These are phyloP conservation scores for Fusarium fracticaudum DNA, from an alignment of 2,329 filamentous ascomycete species.

Conservation along the genomic window DNA sequence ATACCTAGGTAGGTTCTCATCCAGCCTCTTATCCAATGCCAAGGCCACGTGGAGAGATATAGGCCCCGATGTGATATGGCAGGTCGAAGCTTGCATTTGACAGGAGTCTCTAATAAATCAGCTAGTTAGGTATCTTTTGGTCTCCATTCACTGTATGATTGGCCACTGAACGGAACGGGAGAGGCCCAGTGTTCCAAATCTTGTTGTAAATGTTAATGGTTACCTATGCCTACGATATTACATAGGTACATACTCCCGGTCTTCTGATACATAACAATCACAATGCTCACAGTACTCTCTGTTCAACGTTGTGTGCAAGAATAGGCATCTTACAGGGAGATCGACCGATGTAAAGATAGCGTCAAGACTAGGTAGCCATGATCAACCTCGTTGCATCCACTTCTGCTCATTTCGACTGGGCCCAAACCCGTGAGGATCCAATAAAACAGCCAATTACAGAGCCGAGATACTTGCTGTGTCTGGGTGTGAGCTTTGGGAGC, in stretches of 20 bases:
- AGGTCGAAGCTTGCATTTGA: slow-evolving; percentile 15
- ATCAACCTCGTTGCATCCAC: slow-evolving; percentile 30
- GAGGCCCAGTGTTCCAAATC: too few species aligned
- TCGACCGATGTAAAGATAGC: slow-evolving; percentile 34
- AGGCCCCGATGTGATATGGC: neutral
- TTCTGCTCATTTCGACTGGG: slow-evolving; percentile 39
- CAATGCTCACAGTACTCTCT: neutral
- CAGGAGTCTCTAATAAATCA: neutral
- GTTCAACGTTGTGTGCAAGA: neutral
- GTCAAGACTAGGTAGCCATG: slow-evolving; percentile 14
- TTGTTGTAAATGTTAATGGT: neutral
- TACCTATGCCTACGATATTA: slow-evolving; percentile 5
- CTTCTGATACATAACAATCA: neutral
- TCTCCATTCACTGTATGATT: neutral
- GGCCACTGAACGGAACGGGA: slow-evolving; percentile 30
- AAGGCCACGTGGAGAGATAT: slow-evolving; percentile 37
- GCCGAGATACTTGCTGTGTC: slow-evolving; percentile 17
- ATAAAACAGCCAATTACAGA: slow-evolving; percentile 31
- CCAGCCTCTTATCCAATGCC: slow-evolving; percentile 32
- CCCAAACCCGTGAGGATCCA: neutral
- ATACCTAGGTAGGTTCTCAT: neutral
- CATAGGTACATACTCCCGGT: neutral
- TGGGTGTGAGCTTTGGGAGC: slow-evolving; percentile 12
- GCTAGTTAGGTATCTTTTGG: neutral
- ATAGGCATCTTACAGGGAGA: slow-evolving; percentile 5